A percentile compares a stretch with the other conserved stretches of the same genome.
Conservation (phyloP, 2,329 filamentous ascomycete genomes). For the Bipolaris cookei region DNA sequence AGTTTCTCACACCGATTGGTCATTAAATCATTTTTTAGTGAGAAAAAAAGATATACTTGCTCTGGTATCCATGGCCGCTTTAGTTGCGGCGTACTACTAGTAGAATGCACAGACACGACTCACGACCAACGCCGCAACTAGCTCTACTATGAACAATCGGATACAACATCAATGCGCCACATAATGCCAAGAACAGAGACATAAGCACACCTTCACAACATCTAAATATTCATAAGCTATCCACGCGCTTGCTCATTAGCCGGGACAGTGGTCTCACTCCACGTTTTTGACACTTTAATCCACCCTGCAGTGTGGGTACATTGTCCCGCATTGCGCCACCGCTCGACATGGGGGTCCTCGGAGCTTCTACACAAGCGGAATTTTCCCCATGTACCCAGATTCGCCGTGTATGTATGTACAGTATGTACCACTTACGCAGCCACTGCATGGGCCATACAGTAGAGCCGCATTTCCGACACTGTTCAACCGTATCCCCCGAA, state of each 20-base stretch:
- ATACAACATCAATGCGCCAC: not conserved
- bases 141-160: constrained; percentile 7
- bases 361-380: constrained; percentile 2
- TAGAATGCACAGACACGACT: constrained; percentile 6
- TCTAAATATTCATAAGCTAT: not conserved
- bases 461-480: constrained; percentile 4
- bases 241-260: not conserved
- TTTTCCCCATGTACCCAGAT: not conserved
- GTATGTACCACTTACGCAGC: not conserved
- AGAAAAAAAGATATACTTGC: not conserved
- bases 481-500: constrained; percentile 10
- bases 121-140: constrained; percentile 16
- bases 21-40: not conserved
- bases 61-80: not conserved
- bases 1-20: not conserved
- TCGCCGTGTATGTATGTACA: not conserved
- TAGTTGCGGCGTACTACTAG: constrained; percentile 6
- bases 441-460: not conserved
- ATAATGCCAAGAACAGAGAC: not conserved
- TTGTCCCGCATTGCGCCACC: not conserved
- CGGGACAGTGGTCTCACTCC: not conserved
- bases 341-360: not conserved
- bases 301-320: not conserved
- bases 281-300: not conserved
- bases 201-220: constrained; percentile 9